Percentiles rank a stretch among this genome's conserved stretches.
Evolutionary conservation across 2,329 filamentous ascomycete species (phyloP).

Genomic region (Pezicula rhizophila): DNA sequence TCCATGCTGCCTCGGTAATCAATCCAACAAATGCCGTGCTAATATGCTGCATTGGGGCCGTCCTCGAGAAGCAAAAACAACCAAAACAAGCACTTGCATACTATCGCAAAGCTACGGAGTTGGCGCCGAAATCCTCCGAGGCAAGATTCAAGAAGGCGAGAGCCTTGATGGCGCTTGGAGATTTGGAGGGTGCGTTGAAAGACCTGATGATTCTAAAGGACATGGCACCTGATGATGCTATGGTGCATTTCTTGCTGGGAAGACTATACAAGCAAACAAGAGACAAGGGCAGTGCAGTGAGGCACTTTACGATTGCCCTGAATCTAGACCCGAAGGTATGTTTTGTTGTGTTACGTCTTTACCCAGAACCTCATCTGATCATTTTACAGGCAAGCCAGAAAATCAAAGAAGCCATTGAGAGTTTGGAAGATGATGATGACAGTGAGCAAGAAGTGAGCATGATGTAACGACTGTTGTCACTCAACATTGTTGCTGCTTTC

Average conservation of each 20-base stretch:
- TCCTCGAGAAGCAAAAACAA: constrained; percentile 84
- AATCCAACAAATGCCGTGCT: constrained; percentile 92
- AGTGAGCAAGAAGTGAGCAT: constrained; percentile 56
- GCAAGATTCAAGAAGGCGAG: constrained; percentile 91
- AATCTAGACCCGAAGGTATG: constrained; percentile 94
- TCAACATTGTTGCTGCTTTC: not conserved
- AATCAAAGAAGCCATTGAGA: constrained; percentile 96
- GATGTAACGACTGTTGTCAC: constrained; percentile 32
- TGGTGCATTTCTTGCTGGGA: constrained; percentile 90
- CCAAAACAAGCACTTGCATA: constrained; percentile 70
- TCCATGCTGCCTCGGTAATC: constrained; percentile 78
- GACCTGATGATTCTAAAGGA: constrained; percentile 88
- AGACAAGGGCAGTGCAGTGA: constrained; percentile 74
- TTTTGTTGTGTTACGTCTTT: constrained; percentile 11
- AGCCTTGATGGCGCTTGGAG: constrained; percentile 70
- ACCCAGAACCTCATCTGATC: constrained; percentile 7
- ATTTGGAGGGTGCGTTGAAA: constrained; percentile 64
- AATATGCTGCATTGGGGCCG: constrained; percentile 85
- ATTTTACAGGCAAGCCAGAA: constrained; percentile 69
- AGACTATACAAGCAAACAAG: constrained; percentile 71
- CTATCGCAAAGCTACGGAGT: constrained; percentile 74
- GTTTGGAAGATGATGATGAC: constrained; percentile 72
- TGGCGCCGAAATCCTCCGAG: constrained; percentile 75
- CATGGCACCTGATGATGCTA: constrained; percentile 87
- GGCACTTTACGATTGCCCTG: constrained; percentile 88